Percentiles rank a stretch among this genome's conserved stretches.
Conservation (phyloP, 2,329 filamentous ascomycete genomes). For the Beauveria pseudobassiana region DNA sequence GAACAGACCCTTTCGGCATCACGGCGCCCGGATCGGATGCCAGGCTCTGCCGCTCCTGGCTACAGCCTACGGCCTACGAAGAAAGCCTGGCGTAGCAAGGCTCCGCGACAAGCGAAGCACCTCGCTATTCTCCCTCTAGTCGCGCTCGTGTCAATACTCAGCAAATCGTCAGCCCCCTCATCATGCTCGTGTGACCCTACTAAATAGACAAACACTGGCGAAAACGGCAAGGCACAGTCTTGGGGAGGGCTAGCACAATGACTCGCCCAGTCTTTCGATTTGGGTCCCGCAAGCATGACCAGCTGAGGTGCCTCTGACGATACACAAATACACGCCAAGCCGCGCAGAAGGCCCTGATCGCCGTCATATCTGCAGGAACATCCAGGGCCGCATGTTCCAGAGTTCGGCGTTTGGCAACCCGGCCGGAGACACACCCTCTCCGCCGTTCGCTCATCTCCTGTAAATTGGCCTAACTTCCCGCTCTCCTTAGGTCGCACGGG, state of each 20-base stretch:
- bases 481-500: constrained; percentile 1
- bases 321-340: background rate
- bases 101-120: background rate
- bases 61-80: no score
- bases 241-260: background rate
- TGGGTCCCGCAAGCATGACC: background rate
- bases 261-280: background rate
- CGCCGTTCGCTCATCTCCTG: constrained; percentile 8
- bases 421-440: background rate
- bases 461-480: constrained; percentile 7
- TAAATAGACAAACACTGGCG: background rate
- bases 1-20: background rate
- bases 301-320: background rate
- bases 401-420: background rate
- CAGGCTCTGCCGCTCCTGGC: background rate
- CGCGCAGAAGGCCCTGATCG: background rate
- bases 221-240: background rate
- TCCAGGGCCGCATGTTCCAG: background rate
- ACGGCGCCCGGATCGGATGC: background rate
- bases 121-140: background rate
- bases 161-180: background rate
- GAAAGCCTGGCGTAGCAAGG: background rate
- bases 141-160: background rate
- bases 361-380: background rate
- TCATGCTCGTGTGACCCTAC: background rate